These are phyloP conservation scores for Geotrichum carabidarum DNA, from an alignment of 1,139 yeast genomes.

Conservation along the genomic window DNA sequence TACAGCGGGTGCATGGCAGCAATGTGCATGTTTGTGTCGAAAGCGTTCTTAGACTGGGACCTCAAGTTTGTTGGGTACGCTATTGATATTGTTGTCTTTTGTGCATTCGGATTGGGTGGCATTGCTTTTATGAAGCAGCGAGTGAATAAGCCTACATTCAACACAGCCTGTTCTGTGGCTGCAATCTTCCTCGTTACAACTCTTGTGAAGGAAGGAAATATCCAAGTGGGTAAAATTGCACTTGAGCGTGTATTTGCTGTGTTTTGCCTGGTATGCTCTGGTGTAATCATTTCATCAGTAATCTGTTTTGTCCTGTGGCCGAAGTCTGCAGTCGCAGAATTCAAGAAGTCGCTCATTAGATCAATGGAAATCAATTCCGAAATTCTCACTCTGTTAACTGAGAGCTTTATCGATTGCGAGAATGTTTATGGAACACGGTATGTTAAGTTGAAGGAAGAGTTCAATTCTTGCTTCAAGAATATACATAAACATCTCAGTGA, in stretches of 20 bases:
- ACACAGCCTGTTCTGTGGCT: slow-evolving; percentile 76
- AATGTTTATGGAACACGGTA: slow-evolving; percentile 43
- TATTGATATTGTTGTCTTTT: slow-evolving; percentile 49
- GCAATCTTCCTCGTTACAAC: slow-evolving; percentile 68
- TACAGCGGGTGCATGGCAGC: slow-evolving; percentile 57
- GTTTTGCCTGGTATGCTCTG: slow-evolving; percentile 55
- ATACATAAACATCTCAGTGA: slow-evolving; percentile 50
- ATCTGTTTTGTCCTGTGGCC: slow-evolving; percentile 66
- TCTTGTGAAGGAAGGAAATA: slow-evolving; percentile 67
- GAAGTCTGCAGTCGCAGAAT: slow-evolving; percentile 47
- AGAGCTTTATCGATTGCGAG: slow-evolving; percentile 52
- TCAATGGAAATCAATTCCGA: slow-evolving; percentile 53
- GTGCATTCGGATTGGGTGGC: slow-evolving; percentile 57
- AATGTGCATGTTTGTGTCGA: slow-evolving; percentile 51
- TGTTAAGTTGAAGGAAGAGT: slow-evolving; percentile 38
- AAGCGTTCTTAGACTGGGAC: slow-evolving; percentile 45
- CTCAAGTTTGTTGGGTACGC: slow-evolving; percentile 50
- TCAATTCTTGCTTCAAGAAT: slow-evolving; percentile 42
- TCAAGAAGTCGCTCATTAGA: slow-evolving; percentile 49
- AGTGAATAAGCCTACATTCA: slow-evolving; percentile 63
- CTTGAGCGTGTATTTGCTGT: slow-evolving; percentile 51
- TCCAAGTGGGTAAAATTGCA: slow-evolving; percentile 59
- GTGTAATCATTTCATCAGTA: slow-evolving; percentile 54
- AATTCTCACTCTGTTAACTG: slow-evolving; percentile 47
- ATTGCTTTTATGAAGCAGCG: slow-evolving; percentile 67